Evolutionary conservation across 331 rosid species (phyloP).

Genomic region (Dryas integrifolia): DNA sequence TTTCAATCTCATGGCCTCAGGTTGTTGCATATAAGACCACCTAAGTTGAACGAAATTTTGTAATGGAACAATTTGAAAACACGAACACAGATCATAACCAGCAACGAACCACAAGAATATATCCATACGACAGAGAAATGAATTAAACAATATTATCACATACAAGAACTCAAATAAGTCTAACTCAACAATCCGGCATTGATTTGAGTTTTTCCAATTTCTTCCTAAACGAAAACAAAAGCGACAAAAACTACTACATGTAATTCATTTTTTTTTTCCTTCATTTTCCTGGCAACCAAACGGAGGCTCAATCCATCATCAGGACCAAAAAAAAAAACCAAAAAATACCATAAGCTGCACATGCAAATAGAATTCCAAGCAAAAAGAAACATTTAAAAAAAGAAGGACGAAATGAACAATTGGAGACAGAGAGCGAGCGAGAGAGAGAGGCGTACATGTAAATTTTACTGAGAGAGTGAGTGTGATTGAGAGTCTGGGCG

Average conservation of each 20-base stretch:
- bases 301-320: background rate
- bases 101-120: background rate
- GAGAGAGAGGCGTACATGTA: background rate
- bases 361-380: background rate
- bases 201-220: background rate
- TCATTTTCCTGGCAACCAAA: constrained; percentile 19
- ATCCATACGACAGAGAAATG: background rate
- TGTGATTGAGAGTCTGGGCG: background rate
- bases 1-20: too few species aligned
- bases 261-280: background rate
- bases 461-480: background rate
- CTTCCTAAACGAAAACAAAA: background rate
- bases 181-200: background rate
- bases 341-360: background rate
- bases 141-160: too few species aligned
- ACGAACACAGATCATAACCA: background rate
- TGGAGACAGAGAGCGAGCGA: background rate
- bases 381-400: too few species aligned
- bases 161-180: background rate
- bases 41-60: background rate
- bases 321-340: background rate
- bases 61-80: background rate
- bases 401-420: background rate
- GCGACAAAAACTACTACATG: background rate
- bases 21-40: too few species aligned